Evolutionary conservation across 768 basidiomycete genomes (phyloP).

Genomic region (Mycena alexandri): DNA sequence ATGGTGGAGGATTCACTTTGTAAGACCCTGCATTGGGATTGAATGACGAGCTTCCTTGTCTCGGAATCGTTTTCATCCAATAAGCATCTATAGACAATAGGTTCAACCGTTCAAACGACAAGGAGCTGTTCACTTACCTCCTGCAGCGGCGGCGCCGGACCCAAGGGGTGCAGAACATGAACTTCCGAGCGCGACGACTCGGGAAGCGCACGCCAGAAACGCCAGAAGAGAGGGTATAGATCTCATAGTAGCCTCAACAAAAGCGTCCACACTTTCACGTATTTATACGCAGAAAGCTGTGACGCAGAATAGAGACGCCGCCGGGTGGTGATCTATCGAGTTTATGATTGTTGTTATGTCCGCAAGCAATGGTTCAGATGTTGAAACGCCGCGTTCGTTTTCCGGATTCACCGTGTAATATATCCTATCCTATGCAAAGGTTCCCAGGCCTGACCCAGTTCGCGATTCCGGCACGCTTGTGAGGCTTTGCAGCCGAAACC

Average conservation of each 20-base stretch:
- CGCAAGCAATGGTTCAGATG: conserved; percentile 7
- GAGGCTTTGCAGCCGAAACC: neutral
- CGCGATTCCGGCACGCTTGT: too few species aligned
- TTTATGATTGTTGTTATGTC: conserved; percentile 6
- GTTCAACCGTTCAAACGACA: neutral
- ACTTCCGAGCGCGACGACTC: conserved; percentile 46
- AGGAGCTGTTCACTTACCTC: conserved; percentile 37
- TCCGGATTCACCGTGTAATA: too few species aligned
- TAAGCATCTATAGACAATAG: conserved; percentile 49
- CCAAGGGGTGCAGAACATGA: conserved; percentile 54
- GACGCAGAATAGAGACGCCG: neutral
- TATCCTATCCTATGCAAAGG: too few species aligned
- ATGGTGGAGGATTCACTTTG: neutral
- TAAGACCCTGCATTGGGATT: conserved; percentile 46
- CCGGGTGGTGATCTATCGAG: neutral
- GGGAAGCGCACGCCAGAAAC: conserved; percentile 4
- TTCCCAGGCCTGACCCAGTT: neutral
- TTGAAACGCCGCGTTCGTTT: conserved; percentile 4
- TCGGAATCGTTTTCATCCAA: conserved; percentile 62
- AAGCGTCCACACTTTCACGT: neutral
- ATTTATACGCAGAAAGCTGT: conserved; percentile 7
- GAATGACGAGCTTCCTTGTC: conserved; percentile 63
- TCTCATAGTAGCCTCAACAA: conserved; percentile 1
- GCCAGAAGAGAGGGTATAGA: conserved; percentile 1
- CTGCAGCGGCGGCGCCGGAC: conserved; percentile 54